A percentile compares a stretch with the other conserved stretches of the same genome.
Conservation (phyloP, 495 filamentous ascomycete species). For the Penicillium odoratum region DNA sequence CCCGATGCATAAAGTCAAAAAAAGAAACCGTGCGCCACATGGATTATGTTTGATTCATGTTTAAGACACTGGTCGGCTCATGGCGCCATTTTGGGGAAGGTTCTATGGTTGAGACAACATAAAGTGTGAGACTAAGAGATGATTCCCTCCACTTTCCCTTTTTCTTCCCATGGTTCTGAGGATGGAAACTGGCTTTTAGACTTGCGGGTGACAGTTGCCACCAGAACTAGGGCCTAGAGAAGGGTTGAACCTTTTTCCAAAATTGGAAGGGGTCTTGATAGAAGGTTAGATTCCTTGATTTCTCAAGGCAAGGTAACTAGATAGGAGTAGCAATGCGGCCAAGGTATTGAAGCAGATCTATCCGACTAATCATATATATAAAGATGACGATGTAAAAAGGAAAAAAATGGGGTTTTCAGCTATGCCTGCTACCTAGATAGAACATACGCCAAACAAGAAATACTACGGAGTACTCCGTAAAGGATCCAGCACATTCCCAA, state of each 20-base stretch:
- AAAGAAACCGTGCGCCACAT: slow-evolving; percentile 28
- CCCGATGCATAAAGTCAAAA: slow-evolving; percentile 22
- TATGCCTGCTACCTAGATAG: too few relatives aligned
- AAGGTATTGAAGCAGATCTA: too few relatives aligned
- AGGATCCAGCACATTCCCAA: slow-evolving; percentile 17
- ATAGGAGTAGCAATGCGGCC: too few relatives aligned
- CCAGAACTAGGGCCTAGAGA: background rate
- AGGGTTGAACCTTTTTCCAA: background rate
- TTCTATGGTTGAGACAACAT: slow-evolving; percentile 1
- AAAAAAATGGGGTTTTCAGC: too few relatives aligned
- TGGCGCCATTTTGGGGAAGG: slow-evolving; percentile 8
- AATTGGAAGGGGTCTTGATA: background rate
- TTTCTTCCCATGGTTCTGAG: slow-evolving; percentile 20
- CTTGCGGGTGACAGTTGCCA: slow-evolving; percentile 32
- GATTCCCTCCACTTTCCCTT: background rate
- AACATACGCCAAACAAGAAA: background rate
- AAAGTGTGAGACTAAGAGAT: slow-evolving; percentile 11
- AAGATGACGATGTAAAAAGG: too few relatives aligned
- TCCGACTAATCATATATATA: too few relatives aligned
- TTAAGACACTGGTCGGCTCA: slow-evolving; percentile 23
- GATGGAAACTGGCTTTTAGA: slow-evolving; percentile 20
- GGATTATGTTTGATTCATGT: slow-evolving; percentile 27
- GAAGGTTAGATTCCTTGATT: background rate
- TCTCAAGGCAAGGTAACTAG: background rate
- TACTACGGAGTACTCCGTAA: background rate